phyloP scores from a whole-genome alignment of 2,329 filamentous ascomycete species.

The Talaromyces verruculosus region DNA sequence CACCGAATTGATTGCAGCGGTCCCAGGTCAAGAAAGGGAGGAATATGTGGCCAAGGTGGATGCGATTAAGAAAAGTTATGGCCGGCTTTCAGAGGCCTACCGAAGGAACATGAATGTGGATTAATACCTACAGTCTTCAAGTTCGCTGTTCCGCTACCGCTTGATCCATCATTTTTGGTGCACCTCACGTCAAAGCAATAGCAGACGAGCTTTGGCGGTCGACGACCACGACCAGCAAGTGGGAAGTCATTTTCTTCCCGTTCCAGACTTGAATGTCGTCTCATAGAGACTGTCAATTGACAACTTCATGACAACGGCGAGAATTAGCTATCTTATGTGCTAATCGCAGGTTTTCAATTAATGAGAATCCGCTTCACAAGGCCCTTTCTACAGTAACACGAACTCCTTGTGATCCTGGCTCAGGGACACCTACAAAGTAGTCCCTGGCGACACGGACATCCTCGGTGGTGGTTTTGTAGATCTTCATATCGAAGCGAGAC shows the following conservation, averaged over 20 bases:
- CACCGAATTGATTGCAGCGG: slow-evolving; percentile 14
- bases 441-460: slow-evolving; percentile 28
- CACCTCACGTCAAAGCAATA: neutral
- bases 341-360: neutral
- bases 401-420: slow-evolving; percentile 19
- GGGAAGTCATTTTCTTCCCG: neutral
- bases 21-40: neutral
- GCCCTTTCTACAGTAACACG: slow-evolving; percentile 4
- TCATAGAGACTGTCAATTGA: neutral
- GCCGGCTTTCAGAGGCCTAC: slow-evolving; percentile 18
- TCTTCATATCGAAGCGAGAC: slow-evolving; percentile 32
- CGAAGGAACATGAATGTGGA: slow-evolving; percentile 16
- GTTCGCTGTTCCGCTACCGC: neutral
- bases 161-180: neutral
- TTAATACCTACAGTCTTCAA: neutral
- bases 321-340: neutral
- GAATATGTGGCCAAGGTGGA: slow-evolving; percentile 12
- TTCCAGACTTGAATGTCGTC: neutral
- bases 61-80: slow-evolving; percentile 13
- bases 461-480: slow-evolving; percentile 34
- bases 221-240: no score
- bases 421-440: slow-evolving; percentile 19
- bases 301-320: neutral
- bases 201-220: neutral
- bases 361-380: neutral